Evolutionary conservation across 495 filamentous ascomycete species (phyloP).

Genomic region (Penicillium coffeae): DNA sequence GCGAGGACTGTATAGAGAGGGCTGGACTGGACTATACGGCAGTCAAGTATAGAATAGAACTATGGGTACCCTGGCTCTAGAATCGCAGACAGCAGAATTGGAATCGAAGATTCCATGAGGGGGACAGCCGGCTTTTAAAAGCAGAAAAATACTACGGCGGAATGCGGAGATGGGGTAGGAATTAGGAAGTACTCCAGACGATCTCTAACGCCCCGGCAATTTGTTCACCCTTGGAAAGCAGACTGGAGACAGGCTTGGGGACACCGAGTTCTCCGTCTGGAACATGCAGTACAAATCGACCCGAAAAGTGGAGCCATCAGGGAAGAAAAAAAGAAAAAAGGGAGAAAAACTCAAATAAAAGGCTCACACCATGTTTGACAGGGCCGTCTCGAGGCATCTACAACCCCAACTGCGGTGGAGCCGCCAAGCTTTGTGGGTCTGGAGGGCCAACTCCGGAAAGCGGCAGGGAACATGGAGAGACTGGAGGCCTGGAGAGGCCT

Average conservation of each 20-base stretch:
- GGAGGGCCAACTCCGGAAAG: background rate
- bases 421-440: too few relatives aligned
- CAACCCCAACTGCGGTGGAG: too few relatives aligned
- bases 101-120: background rate
- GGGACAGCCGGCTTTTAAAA: background rate
- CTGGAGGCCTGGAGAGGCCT: background rate
- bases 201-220: background rate
- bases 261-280: too few relatives aligned
- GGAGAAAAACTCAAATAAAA: background rate
- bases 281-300: too few relatives aligned
- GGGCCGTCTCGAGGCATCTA: too few relatives aligned
- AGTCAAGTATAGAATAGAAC: too few relatives aligned
- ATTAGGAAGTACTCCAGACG: background rate
- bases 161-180: background rate
- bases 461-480: conserved; percentile 7
- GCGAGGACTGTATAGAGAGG: background rate
- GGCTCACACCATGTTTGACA: background rate
- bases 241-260: too few relatives aligned
- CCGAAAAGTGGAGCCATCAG: background rate
- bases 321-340: background rate
- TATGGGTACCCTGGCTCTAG: background rate
- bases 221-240: background rate
- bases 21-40: background rate
- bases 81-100: background rate
- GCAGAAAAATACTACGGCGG: background rate